These are phyloP conservation scores for Scedosporium minutisporum DNA, from an alignment of 2,329 filamentous ascomycete genomes.

Conservation along the genomic window DNA sequence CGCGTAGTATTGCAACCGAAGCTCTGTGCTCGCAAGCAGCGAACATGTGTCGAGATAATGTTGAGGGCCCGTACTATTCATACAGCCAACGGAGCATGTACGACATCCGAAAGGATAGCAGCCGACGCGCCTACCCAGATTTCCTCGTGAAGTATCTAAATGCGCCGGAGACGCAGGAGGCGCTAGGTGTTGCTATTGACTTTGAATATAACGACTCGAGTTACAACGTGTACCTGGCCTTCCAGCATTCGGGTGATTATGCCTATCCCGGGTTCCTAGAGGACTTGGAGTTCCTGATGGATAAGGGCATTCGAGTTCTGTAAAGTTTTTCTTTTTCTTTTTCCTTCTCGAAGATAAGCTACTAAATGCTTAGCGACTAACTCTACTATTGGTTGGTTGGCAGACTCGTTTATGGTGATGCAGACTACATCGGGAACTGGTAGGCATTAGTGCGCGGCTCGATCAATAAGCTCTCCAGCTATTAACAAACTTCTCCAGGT, in stretches of 20 bases:
- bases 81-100: slow-evolving; percentile 38
- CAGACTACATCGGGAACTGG: slow-evolving; percentile 40
- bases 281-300: slow-evolving; percentile 43
- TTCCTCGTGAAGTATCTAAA: slow-evolving; percentile 51
- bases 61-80: slow-evolving; percentile 37
- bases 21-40: slow-evolving; percentile 36
- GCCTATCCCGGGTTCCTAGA: slow-evolving; percentile 47
- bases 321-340: slow-evolving; percentile 18
- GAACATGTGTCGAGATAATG: slow-evolving; percentile 44
- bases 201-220: slow-evolving; percentile 34
- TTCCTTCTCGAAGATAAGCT: background rate
- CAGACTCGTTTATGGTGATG: slow-evolving; percentile 46
- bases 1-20: background rate
- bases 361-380: background rate
- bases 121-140: slow-evolving; percentile 44
- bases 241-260: slow-evolving; percentile 41
- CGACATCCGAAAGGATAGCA: slow-evolving; percentile 39
- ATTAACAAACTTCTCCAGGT: slow-evolving; percentile 22
- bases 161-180: slow-evolving; percentile 39
- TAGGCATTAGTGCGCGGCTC: background rate
- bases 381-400: background rate
- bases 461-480: background rate
- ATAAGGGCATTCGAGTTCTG: slow-evolving; percentile 50
- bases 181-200: slow-evolving; percentile 44
- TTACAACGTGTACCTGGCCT: slow-evolving; percentile 30